phyloP scores from a whole-genome alignment of 108 stramenopile species.

The Thalassiosira profunda region DNA sequence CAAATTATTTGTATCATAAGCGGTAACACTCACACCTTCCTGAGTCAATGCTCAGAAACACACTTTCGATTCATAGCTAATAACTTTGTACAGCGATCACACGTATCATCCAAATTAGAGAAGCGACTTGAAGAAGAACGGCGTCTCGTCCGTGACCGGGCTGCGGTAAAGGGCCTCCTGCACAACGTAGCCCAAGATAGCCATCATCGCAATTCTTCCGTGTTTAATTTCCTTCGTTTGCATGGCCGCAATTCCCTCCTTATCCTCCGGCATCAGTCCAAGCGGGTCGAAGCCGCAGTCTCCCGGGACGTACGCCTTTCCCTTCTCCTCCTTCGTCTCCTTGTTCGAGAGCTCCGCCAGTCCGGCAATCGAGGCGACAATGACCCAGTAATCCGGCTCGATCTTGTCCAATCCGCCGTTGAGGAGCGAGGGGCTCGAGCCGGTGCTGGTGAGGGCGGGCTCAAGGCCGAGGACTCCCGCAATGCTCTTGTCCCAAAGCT shows the following conservation, averaged over 20 bases:
- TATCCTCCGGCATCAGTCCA: constrained; percentile 70
- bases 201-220: constrained; percentile 81
- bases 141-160: constrained; percentile 85
- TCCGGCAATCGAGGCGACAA: constrained; percentile 60
- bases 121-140: constrained; percentile 78
- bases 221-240: constrained; percentile 79
- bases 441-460: constrained; percentile 62
- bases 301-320: constrained; percentile 67
- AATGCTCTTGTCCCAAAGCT: constrained; percentile 78
- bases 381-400: constrained; percentile 75
- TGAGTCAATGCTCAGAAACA: neutral
- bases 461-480: neutral
- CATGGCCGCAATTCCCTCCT: constrained; percentile 66
- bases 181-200: constrained; percentile 73
- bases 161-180: constrained; percentile 82
- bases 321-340: constrained; percentile 71
- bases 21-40: neutral
- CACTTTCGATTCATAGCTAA: neutral
- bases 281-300: constrained; percentile 88
- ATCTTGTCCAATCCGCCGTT: constrained; percentile 93
- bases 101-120: constrained; percentile 33
- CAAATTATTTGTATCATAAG: neutral
- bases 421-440: constrained; percentile 78
- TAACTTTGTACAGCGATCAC: neutral
- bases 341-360: constrained; percentile 69